These are phyloP conservation scores for Phialocephala subalpina DNA, from an alignment of 2,329 filamentous ascomycete genomes.

Conservation along the genomic window DNA sequence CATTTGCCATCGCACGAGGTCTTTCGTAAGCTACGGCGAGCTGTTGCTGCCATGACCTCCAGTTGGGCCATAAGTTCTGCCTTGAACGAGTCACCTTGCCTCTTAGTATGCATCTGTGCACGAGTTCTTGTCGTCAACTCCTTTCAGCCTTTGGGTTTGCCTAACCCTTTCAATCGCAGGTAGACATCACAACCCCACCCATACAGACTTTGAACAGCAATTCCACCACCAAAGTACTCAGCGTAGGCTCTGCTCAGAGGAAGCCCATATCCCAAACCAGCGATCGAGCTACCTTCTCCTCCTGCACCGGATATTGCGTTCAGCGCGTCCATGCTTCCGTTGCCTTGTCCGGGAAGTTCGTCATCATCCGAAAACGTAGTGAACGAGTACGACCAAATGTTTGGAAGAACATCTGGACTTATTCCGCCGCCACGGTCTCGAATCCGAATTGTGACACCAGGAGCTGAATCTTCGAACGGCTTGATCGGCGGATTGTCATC, in stretches of 20 bases:
- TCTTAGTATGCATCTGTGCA: no score
- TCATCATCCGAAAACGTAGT: constrained; percentile 84
- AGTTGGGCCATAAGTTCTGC: no score
- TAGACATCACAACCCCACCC: constrained; percentile 85
- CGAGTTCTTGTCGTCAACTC: no score
- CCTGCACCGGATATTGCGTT: constrained; percentile 77
- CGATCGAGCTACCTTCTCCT: constrained; percentile 82
- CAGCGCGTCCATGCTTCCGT: constrained; percentile 69
- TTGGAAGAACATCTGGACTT: constrained; percentile 78
- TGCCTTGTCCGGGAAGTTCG: constrained; percentile 52
- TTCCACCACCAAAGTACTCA: constrained; percentile 96
- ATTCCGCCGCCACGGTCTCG: constrained; percentile 96
- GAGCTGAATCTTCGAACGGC: constrained; percentile 70
- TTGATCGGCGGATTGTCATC: constrained; percentile 51
- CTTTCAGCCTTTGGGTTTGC: constrained; percentile 36
- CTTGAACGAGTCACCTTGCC: background rate
- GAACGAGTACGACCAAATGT: constrained; percentile 98
- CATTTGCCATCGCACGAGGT: background rate
- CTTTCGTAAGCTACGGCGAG: no score
- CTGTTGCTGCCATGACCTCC: no score
- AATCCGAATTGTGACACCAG: constrained; percentile 93
- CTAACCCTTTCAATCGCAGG: constrained; percentile 55
- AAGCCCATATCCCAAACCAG: constrained; percentile 90
- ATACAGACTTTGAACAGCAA: constrained; percentile 93
- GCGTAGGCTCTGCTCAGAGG: constrained; percentile 93